Conservation (phyloP, 2,329 filamentous ascomycete genomes). For the Sarocladium brachiariae region DNA sequence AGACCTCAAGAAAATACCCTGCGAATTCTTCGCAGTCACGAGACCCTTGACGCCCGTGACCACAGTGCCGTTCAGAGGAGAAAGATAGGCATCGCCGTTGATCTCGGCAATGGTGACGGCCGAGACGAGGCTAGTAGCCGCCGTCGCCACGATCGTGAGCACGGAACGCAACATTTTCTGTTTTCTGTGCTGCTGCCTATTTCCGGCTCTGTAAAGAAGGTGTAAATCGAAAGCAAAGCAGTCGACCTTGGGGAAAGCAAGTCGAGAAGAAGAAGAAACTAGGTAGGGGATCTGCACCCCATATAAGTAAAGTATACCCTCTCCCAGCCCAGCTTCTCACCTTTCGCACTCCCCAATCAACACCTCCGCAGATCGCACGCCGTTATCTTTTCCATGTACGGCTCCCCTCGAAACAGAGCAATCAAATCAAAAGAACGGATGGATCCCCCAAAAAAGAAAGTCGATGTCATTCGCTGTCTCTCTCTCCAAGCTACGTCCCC, state of each 20-base stretch:
- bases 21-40: constrained; percentile 55
- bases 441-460: neutral
- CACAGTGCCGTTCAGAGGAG: constrained; percentile 47
- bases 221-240: no score
- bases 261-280: no score
- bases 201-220: no score
- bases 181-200: no score
- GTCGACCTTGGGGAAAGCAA: no score
- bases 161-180: constrained; percentile 3
- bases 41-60: constrained; percentile 56
- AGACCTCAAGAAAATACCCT: constrained; percentile 59
- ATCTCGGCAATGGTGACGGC: constrained; percentile 52
- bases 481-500: no score
- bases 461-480: no score
- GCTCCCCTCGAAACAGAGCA: neutral
- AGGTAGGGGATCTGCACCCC: no score
- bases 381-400: neutral
- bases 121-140: constrained; percentile 22
- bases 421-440: neutral
- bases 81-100: constrained; percentile 59
- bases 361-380: neutral
- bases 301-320: no score
- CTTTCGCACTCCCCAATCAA: neutral
- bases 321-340: no score
- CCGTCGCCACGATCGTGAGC: constrained; percentile 21